Evolutionary conservation across 1,139 yeast species (phyloP).

Genomic region (Blastobotrys persicus): DNA sequence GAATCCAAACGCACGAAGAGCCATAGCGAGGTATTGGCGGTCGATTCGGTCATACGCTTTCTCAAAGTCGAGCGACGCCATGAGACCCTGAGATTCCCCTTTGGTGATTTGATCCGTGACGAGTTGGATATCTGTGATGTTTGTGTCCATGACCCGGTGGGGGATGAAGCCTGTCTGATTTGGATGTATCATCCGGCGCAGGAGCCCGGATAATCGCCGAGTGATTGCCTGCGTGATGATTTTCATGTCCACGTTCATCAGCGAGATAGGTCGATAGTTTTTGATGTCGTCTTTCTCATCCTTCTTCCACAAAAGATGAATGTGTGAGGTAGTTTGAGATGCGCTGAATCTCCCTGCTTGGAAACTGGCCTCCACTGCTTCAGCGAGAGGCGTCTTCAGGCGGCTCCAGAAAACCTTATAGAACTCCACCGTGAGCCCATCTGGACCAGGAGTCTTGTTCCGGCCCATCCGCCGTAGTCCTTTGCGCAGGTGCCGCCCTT

Average conservation of each 20-base stretch:
- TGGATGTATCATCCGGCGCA: background rate
- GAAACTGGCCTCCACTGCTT: background rate
- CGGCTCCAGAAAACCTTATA: background rate
- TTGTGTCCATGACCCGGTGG: background rate
- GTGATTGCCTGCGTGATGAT: conserved; percentile 8
- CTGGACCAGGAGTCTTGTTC: conserved; percentile 1
- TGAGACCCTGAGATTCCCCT: background rate
- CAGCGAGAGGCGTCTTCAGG: background rate
- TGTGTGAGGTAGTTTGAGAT: background rate
- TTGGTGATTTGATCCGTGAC: background rate
- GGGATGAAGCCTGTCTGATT: conserved; percentile 12
- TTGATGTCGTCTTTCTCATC: background rate
- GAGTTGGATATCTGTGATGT: conserved; percentile 8
- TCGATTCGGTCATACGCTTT: conserved; percentile 10
- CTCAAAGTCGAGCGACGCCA: conserved; percentile 2
- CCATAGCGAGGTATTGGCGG: background rate
- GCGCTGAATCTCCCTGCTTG: background rate
- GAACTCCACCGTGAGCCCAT: conserved; percentile 5
- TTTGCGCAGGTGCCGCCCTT: background rate
- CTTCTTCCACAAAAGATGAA: background rate
- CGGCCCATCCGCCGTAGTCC: background rate
- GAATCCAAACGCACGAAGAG: conserved; percentile 1
- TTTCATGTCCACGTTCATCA: conserved; percentile 11
- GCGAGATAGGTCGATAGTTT: background rate
- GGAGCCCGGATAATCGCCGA: background rate